Conservation (phyloP, 257 asterid genomes). For the Solanum gandarillasii region DNA sequence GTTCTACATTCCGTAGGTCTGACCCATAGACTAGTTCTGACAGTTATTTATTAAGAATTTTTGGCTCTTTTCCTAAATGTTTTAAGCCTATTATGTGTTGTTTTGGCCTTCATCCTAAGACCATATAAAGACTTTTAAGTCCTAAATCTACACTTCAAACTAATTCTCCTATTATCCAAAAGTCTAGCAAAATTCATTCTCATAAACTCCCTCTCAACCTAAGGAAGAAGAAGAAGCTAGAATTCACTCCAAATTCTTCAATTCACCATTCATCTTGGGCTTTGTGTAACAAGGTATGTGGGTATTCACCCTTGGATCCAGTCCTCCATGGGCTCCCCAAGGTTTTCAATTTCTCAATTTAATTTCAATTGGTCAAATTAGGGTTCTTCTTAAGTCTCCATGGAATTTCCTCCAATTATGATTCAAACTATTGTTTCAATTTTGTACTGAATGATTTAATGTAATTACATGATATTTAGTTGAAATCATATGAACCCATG, state of each 20-base stretch:
- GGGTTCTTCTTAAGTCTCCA: neutral
- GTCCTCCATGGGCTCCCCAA: neutral
- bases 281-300: neutral
- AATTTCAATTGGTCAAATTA: no score
- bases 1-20: no score
- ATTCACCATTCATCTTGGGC: neutral
- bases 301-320: neutral
- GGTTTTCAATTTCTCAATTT: neutral
- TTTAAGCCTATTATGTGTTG: rapidly evolving
- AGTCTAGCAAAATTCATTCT: neutral
- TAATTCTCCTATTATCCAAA: neutral
- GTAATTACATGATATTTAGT: neutral
- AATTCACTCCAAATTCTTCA: neutral
- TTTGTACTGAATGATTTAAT: neutral
- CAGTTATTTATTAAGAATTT: no score
- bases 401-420: no score
- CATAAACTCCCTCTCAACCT: neutral
- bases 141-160: neutral
- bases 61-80: no score
- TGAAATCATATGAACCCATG: neutral
- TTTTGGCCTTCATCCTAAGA: no score
- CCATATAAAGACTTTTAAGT: neutral
- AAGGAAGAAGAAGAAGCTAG: neutral
- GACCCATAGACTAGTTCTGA: no score
- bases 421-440: neutral